These are phyloP conservation scores for Trifolium repens DNA, from an alignment of 306 rosid species.

Conservation along the genomic window DNA sequence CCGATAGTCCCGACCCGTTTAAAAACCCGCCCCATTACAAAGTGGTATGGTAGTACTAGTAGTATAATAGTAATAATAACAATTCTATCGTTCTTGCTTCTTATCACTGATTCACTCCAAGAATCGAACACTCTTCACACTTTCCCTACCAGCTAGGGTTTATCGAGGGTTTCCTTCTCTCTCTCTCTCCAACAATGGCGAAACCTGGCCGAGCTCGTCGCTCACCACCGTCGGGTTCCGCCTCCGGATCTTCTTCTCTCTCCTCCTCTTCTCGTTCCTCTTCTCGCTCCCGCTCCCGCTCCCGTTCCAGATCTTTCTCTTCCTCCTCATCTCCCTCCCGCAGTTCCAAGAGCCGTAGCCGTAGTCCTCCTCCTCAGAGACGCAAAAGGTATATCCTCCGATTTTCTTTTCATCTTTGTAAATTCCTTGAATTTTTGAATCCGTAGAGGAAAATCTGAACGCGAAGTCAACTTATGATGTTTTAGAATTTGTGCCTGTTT, in stretches of 20 bases:
- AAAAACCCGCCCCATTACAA: not conserved
- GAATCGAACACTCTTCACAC: not conserved
- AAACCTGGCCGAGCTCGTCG: slow-evolving; percentile 94
- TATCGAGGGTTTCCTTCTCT: slow-evolving; percentile 61
- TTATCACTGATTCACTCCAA: not conserved
- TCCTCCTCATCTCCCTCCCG: slow-evolving; percentile 81
- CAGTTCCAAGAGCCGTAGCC: slow-evolving; percentile 75
- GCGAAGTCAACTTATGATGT: not conserved
- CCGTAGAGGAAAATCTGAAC: not conserved
- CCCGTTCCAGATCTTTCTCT: slow-evolving; percentile 78
- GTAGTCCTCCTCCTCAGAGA: slow-evolving; percentile 69
- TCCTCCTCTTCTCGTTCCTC: slow-evolving; percentile 55
- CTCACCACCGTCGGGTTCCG: slow-evolving; percentile 83
- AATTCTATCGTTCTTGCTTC: not conserved
- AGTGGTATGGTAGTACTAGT: not conserved
- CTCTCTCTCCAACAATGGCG: slow-evolving; percentile 65
- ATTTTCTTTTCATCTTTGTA: not conserved
- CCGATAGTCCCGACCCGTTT: not conserved
- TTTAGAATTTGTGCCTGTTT: not conserved
- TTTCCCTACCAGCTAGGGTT: slow-evolving; percentile 54
- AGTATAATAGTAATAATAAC: not conserved
- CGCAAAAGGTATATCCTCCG: slow-evolving; percentile 56
- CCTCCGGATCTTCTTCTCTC: slow-evolving; percentile 76
- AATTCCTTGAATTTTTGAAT: not conserved
- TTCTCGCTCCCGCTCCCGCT: slow-evolving; percentile 59